phyloP scores from a whole-genome alignment of 768 basidiomycete genomes.

The Tylopilus cervinicoccineus region DNA sequence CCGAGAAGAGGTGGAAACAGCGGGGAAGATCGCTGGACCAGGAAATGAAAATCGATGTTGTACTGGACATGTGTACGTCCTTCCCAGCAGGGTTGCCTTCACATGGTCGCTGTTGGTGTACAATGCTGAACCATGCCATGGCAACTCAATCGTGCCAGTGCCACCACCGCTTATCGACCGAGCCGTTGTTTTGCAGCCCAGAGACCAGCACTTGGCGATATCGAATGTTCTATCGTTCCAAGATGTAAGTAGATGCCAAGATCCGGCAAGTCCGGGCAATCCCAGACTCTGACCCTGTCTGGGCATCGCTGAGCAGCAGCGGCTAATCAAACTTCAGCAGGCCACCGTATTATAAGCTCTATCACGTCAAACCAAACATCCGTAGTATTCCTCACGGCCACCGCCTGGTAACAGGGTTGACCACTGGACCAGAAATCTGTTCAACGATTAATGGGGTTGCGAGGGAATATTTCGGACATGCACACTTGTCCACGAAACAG shows the following conservation, averaged over 20 bases:
- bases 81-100: not conserved
- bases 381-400: constrained; percentile 48
- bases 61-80: not conserved
- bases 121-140: not conserved
- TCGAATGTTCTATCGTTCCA: not conserved
- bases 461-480: constrained; percentile 47
- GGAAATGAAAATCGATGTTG: constrained; percentile 38
- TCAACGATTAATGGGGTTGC: not conserved
- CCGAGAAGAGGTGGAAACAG: constrained; percentile 52
- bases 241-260: not conserved
- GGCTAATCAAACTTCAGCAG: not conserved
- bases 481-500: constrained; percentile 77
- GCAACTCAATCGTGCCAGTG: not conserved
- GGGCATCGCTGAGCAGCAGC: not conserved
- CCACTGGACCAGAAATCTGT: constrained; percentile 91
- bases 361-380: constrained; percentile 57
- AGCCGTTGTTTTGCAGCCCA: no score
- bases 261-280: not conserved
- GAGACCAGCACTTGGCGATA: no score
- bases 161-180: not conserved
- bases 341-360: not conserved
- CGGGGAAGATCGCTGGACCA: constrained; percentile 78
- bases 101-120: not conserved
- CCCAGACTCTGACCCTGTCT: not conserved
- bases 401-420: constrained; percentile 46